Evolutionary conservation across 345 rosid genomes (phyloP).

Genomic region (Adansonia digitata): DNA sequence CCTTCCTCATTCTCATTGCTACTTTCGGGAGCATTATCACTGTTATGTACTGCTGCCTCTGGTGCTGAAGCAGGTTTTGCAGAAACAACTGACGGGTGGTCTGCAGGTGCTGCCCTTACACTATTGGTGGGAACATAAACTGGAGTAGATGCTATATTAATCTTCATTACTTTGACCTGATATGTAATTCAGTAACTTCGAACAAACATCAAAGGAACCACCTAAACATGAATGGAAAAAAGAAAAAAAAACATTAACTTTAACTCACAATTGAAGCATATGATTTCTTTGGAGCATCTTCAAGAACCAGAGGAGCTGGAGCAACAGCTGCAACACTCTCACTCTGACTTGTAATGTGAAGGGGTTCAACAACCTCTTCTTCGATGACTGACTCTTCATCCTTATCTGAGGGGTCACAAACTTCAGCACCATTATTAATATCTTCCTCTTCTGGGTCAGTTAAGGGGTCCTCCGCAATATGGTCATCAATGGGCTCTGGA

Average conservation of each 20-base stretch:
- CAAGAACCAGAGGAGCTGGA: conserved; percentile 33
- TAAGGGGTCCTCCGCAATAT: conserved; percentile 24
- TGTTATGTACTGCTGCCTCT: conserved; percentile 27
- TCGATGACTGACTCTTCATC: conserved; percentile 46
- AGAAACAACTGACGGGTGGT: conserved; percentile 25
- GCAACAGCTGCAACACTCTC: conserved; percentile 29
- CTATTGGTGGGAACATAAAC: conserved; percentile 34
- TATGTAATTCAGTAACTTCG: not conserved
- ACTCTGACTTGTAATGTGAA: conserved; percentile 18
- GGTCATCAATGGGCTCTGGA: conserved; percentile 37
- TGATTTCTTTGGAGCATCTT: conserved; percentile 66
- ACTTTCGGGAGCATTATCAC: conserved; percentile 35
- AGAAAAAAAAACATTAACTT: conserved; percentile 3
- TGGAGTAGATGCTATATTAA: conserved; percentile 27
- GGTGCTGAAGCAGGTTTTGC: conserved; percentile 35
- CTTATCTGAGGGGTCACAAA: conserved; percentile 45
- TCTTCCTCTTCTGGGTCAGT: conserved; percentile 35
- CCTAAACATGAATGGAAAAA: conserved; percentile 2
- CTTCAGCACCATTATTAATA: conserved; percentile 40
- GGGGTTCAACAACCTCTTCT: conserved; percentile 36
- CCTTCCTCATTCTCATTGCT: conserved; percentile 43
- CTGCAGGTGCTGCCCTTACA: conserved; percentile 26
- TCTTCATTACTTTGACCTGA: conserved; percentile 54
- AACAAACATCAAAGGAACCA: conserved; percentile 11
- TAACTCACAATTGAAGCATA: conserved; percentile 73